Conservation (phyloP, 169 alveolate species). For the Plasmodium yoelii region DNA sequence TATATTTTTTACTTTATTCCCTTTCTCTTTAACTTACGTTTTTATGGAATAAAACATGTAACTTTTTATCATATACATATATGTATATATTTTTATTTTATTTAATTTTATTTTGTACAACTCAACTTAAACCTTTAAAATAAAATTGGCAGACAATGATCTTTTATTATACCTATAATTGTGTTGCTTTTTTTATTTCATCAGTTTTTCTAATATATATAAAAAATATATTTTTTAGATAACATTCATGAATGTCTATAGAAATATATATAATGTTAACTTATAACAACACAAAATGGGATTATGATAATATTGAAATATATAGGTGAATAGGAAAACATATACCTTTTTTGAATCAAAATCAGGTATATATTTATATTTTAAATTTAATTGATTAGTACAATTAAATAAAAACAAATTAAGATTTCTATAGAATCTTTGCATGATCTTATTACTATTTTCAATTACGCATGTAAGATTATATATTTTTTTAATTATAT, state of each 20-base stretch:
- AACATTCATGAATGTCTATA: no score
- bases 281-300: no score
- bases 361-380: no score
- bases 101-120: conserved; percentile 13
- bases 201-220: conserved; percentile 12
- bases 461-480: conserved; percentile 8
- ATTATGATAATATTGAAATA: no score
- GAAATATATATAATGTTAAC: no score
- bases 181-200: conserved; percentile 6
- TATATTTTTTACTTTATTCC: not conserved
- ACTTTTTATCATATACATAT: not conserved
- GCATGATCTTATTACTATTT: no score
- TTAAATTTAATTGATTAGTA: not conserved
- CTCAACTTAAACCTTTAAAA: conserved; percentile 8
- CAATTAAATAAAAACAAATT: not conserved
- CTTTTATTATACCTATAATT: no score
- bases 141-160: conserved; percentile 19
- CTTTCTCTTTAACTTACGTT: not conserved
- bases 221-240: no score
- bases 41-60: not conserved
- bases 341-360: no score
- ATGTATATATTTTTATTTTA: not conserved
- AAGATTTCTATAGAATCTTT: not conserved
- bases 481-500: not conserved
- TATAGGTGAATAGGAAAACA: no score